phyloP scores from a whole-genome alignment of 2,329 filamentous ascomycete genomes.

The Diplodia intermedia region DNA sequence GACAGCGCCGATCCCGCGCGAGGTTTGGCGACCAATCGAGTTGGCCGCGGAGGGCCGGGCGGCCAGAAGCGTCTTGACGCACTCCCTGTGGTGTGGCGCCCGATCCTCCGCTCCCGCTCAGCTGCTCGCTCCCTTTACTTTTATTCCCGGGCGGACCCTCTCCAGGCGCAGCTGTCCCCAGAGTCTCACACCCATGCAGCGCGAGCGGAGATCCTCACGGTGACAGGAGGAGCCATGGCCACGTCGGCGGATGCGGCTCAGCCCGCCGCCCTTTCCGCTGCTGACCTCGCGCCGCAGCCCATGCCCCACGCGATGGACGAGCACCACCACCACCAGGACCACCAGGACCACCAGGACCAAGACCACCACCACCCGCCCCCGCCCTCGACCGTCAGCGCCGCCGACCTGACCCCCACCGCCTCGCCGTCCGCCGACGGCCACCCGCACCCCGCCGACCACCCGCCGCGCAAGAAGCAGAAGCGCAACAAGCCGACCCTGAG shows the following conservation, averaged over 20 bases:
- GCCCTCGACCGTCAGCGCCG: not conserved
- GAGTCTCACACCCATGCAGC: constrained; percentile 30
- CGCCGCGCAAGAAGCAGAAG: constrained; percentile 71
- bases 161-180: constrained; percentile 1
- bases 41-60: not conserved
- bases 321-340: not conserved
- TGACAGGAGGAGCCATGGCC: constrained; percentile 28
- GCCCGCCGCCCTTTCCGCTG: constrained; percentile 17
- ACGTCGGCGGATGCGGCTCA: constrained; percentile 19
- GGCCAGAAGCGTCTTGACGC: constrained; percentile 4
- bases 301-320: not conserved
- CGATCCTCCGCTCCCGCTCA: constrained; percentile 12
- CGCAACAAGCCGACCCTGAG: constrained; percentile 83
- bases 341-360: not conserved
- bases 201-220: constrained; percentile 22
- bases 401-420: constrained; percentile 6
- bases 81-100: constrained; percentile 10
- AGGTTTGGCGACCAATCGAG: constrained; percentile 1
- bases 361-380: not conserved
- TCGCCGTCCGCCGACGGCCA: not conserved
- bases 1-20: not conserved
- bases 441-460: not conserved
- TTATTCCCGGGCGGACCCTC: constrained; percentile 28
- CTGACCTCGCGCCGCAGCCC: constrained; percentile 18
- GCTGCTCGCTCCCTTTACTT: constrained; percentile 22